Base-by-base conservation (phyloP, 495 filamentous ascomycete species). In the Tirmania nivea region DNA sequence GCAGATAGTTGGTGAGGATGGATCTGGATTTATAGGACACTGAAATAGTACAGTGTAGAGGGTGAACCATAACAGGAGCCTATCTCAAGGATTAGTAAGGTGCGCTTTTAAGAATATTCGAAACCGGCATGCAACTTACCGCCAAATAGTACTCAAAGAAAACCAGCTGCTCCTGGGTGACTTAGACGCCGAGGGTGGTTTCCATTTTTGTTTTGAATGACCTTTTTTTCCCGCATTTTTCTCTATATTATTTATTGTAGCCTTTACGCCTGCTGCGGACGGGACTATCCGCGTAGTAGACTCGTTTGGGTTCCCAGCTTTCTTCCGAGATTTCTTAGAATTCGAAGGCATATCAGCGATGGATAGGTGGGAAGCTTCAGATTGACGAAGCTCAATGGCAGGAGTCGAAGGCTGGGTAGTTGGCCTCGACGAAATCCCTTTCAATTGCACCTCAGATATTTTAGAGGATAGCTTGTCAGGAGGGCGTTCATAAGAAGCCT, bases 1-100 rank as follows among this genome's bases (percentile, higher is more conserved):
- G 72, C 92, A 99, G 34, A 96, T 77, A 50, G 67, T 71, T 2
- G 89, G 85, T 10, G 86, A 87, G 20, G 71, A 66, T 25, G 81
- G 75, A 49, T 74, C 79, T 51, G 78, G 67, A 12, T 73, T 73
- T 19, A 80, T 71, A 10, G 90, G 92, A 66, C 92, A 99, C 25
- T 80, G 78, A 60, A 99, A 77, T 50, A 86, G 68, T 17, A 86
- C 70, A 4, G 84, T 90, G 53, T 85, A 61, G 50, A 94, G 75
- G 1, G 77, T 72, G 63, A 92, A 94, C 90, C 90, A 99, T 9
- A 83, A 78, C 52, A 80, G 63, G 1, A 94, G 65, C 57, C 89
- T 95, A 63, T 37, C 54, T 31, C 20, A 8, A 20, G 52, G 11
- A 49, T 61, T 52, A 58, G 50, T 34, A 34, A 39, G 8, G 36